A percentile compares a stretch with the other conserved stretches of the same genome.
These are phyloP conservation scores for Arxiozyma heterogenica DNA, from an alignment of 1,139 yeast species.

Conservation along the genomic window DNA sequence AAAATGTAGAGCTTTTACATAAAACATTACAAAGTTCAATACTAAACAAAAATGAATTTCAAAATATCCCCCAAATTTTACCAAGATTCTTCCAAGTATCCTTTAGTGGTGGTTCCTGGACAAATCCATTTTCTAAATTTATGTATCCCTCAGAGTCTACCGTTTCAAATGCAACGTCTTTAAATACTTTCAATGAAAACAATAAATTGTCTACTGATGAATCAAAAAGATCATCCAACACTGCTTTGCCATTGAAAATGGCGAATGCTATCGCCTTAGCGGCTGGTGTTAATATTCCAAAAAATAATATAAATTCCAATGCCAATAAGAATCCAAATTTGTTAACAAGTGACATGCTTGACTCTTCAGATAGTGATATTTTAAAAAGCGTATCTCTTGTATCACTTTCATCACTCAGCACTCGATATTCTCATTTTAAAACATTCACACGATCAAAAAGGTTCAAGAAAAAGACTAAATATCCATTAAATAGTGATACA, in stretches of 20 bases:
- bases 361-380: background rate
- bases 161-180: slow-evolving; percentile 1
- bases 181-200: background rate
- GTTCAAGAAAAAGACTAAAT: slow-evolving; percentile 16
- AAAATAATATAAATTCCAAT: background rate
- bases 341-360: background rate
- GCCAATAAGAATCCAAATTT: background rate
- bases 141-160: slow-evolving; percentile 6
- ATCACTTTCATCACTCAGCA: slow-evolving; percentile 1
- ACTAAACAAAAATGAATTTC: slow-evolving; percentile 22
- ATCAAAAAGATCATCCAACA: background rate
- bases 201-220: slow-evolving; percentile 3
- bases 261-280: slow-evolving; percentile 20
- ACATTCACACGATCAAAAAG: slow-evolving; percentile 16
- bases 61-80: slow-evolving; percentile 50
- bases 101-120: slow-evolving; percentile 69
- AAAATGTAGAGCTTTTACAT: slow-evolving; percentile 12
- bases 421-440: slow-evolving; percentile 9
- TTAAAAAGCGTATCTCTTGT: background rate
- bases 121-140: slow-evolving; percentile 47
- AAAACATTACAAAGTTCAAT: slow-evolving; percentile 12
- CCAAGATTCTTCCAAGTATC: slow-evolving; percentile 59
- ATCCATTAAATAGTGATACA: slow-evolving; percentile 23
- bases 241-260: slow-evolving; percentile 18
- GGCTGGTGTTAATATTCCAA: slow-evolving; percentile 11